Evolutionary conservation across 441 rosid species (phyloP).

Genomic region (Syzygium syzygioides): DNA sequence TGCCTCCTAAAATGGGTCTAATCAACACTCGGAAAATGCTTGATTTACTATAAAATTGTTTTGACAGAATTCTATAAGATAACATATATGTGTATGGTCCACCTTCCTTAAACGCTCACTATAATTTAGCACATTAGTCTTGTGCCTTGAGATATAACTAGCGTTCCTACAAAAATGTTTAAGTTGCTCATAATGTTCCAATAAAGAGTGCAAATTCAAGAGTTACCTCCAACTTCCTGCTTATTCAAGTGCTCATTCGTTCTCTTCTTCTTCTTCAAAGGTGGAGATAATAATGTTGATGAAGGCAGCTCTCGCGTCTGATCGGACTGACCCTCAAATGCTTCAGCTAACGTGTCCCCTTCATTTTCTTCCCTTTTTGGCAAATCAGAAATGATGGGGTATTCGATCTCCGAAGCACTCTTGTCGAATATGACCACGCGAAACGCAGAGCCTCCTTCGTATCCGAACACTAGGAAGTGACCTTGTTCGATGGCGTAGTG

Average conservation of each 20-base stretch:
- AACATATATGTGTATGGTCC: background rate
- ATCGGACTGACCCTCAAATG: background rate
- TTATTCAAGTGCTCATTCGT: background rate
- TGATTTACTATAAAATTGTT: background rate
- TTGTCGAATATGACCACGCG: background rate
- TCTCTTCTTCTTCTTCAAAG: background rate
- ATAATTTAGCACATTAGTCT: background rate
- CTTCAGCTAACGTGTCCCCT: background rate
- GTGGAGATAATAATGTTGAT: background rate
- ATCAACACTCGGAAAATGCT: background rate
- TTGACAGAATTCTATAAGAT: background rate
- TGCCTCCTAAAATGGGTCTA: background rate
- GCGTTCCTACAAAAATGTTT: background rate
- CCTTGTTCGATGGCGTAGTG: constrained; percentile 15
- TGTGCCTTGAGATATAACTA: background rate
- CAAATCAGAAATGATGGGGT: background rate
- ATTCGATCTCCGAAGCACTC: background rate
- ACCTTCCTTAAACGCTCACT: background rate
- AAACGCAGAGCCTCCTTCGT: constrained; percentile 6
- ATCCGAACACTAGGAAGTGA: constrained; percentile 20
- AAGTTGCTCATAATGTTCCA: background rate
- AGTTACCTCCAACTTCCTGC: background rate
- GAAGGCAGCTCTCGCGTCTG: background rate
- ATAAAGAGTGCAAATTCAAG: background rate
- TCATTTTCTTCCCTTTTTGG: background rate